phyloP scores from a whole-genome alignment of 805 yeast species.

The Isabelozyma rhagii region DNA sequence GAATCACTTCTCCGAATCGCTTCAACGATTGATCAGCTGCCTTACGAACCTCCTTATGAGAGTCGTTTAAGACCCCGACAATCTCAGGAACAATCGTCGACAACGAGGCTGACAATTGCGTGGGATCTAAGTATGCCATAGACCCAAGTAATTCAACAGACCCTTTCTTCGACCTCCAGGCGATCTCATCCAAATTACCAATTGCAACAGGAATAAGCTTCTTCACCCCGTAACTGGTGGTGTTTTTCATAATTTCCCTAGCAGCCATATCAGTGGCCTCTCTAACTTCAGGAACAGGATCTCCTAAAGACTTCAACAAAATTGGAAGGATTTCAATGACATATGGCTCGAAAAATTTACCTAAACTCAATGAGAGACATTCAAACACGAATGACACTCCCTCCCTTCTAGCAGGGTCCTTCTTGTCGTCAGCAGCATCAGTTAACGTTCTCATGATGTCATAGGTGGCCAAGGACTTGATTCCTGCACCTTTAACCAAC shows the following conservation, averaged over 20 bases:
- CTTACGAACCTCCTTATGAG: slow-evolving; percentile 94
- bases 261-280: slow-evolving; percentile 87
- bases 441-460: slow-evolving; percentile 73
- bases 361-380: slow-evolving; percentile 74
- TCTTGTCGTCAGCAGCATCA: slow-evolving; percentile 87
- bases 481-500: slow-evolving; percentile 84
- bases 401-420: slow-evolving; percentile 69
- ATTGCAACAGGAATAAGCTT: slow-evolving; percentile 89
- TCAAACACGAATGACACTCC: slow-evolving; percentile 87
- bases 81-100: slow-evolving; percentile 93
- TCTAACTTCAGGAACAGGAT: slow-evolving; percentile 78
- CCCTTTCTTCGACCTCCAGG: slow-evolving; percentile 97
- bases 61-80: slow-evolving; percentile 89
- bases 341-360: slow-evolving; percentile 86
- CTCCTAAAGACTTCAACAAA: slow-evolving; percentile 80
- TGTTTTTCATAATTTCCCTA: slow-evolving; percentile 79
- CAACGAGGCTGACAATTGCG: slow-evolving; percentile 85
- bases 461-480: slow-evolving; percentile 67
- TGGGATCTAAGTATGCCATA: slow-evolving; percentile 96
- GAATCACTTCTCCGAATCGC: slow-evolving; percentile 92
- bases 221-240: slow-evolving; percentile 90
- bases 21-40: slow-evolving; percentile 89
- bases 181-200: slow-evolving; percentile 76
- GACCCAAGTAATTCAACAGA: slow-evolving; percentile 94
- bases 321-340: slow-evolving; percentile 85